Percentiles rank a stretch among this genome's conserved stretches.
phyloP scores from a whole-genome alignment of 306 rosid species.

The Macrotyloma uniflorum region DNA sequence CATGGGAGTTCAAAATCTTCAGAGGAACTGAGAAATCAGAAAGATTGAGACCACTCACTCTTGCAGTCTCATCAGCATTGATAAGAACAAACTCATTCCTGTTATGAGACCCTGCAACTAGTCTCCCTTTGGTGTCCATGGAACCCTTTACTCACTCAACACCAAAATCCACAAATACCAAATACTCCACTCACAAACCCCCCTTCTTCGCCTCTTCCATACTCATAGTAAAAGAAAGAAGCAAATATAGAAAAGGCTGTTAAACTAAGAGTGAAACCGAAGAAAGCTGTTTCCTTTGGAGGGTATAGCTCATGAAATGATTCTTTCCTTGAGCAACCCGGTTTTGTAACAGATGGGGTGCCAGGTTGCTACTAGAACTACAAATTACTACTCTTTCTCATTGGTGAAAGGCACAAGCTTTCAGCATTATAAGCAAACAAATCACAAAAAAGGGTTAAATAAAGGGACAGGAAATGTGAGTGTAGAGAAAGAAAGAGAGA shows the following conservation, averaged over 20 bases:
- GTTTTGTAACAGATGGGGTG: slow-evolving; percentile 31
- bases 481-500: neutral
- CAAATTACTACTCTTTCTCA: neutral
- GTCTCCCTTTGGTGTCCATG: slow-evolving; percentile 72
- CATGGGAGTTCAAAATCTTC: slow-evolving; percentile 17
- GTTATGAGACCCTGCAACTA: slow-evolving; percentile 81
- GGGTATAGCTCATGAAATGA: slow-evolving; percentile 25
- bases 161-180: slow-evolving; percentile 32
- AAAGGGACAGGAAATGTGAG: neutral
- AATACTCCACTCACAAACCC: slow-evolving; percentile 16
- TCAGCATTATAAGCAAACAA: slow-evolving; percentile 11
- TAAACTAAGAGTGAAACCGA: slow-evolving; percentile 21
- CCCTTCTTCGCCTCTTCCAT: slow-evolving; percentile 30
- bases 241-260: slow-evolving; percentile 20
- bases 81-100: slow-evolving; percentile 81
- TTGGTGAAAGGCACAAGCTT: slow-evolving; percentile 36
- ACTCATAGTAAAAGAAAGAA: slow-evolving; percentile 11
- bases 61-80: slow-evolving; percentile 80
- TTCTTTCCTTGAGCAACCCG: slow-evolving; percentile 57
- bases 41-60: slow-evolving; percentile 52
- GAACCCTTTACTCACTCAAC: slow-evolving; percentile 25
- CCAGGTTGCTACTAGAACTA: neutral
- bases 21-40: neutral
- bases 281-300: slow-evolving; percentile 23
- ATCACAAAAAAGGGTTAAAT: slow-evolving; percentile 11